Conservation (phyloP, 805 yeast species). For the Jamesozyma spencerorum region DNA sequence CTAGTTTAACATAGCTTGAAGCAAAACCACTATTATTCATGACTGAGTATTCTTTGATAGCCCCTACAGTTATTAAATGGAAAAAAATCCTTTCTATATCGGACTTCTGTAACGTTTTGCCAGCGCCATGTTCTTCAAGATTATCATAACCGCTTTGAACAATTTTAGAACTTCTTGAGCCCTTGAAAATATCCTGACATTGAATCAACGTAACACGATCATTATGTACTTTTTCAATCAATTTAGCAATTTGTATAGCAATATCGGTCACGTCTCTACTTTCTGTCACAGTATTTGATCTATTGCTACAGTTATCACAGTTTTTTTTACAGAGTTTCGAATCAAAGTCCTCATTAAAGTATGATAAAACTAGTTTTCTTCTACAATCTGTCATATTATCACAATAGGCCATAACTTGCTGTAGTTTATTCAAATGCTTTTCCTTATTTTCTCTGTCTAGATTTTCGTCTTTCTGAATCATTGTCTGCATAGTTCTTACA, state of each 20-base stretch:
- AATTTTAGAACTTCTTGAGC: constrained; percentile 58
- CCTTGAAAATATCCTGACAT: constrained; percentile 77
- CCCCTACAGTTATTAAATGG: constrained; percentile 56
- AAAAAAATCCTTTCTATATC: constrained; percentile 79
- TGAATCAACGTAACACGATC: constrained; percentile 67
- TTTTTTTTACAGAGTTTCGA: constrained; percentile 53
- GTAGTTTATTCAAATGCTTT: constrained; percentile 65
- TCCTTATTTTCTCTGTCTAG: constrained; percentile 58
- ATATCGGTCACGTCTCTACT: constrained; percentile 60
- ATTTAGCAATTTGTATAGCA: constrained; percentile 48
- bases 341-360: constrained; percentile 79
- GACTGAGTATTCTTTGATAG: constrained; percentile 61
- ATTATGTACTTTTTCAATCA: constrained; percentile 48
- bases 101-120: constrained; percentile 50
- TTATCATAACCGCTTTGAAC: constrained; percentile 52
- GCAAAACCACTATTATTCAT: constrained; percentile 78
- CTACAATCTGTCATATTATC: constrained; percentile 89
- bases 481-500: constrained; percentile 62
- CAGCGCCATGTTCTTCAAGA: constrained; percentile 58
- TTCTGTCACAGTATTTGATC: constrained; percentile 36
- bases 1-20: constrained; percentile 59
- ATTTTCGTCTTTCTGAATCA: constrained; percentile 72
- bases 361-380: constrained; percentile 78
- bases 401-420: constrained; percentile 85
- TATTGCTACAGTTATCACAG: constrained; percentile 77